Percentiles rank a stretch among this genome's conserved stretches.
These are phyloP conservation scores for Gossypium sturtianum DNA, from an alignment of 345 rosid genomes.

Conservation along the genomic window DNA sequence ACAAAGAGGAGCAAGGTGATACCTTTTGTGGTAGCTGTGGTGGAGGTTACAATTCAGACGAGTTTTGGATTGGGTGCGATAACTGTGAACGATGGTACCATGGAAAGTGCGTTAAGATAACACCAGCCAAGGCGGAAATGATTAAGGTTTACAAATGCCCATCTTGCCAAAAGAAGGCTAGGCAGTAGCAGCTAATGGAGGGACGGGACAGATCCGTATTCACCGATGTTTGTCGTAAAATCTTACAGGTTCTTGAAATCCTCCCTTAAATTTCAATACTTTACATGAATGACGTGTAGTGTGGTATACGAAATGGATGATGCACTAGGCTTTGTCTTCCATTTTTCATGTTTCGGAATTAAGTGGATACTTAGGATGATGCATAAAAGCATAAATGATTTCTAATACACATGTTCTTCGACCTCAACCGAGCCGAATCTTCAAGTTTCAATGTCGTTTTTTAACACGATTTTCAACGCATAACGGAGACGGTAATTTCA, in stretches of 20 bases:
- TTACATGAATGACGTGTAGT: slow-evolving; percentile 2
- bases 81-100: slow-evolving; percentile 90
- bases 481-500: not conserved
- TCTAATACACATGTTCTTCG: not conserved
- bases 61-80: slow-evolving; percentile 90
- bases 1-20: slow-evolving; percentile 79
- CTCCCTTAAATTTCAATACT: not conserved
- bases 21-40: slow-evolving; percentile 85
- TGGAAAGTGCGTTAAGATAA: slow-evolving; percentile 81
- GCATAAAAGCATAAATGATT: not conserved
- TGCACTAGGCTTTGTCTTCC: not conserved
- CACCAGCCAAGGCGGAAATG: slow-evolving; percentile 77
- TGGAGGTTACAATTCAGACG: slow-evolving; percentile 64
- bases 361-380: not conserved
- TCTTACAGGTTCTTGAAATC: not conserved
- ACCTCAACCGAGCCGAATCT: not conserved
- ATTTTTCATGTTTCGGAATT: not conserved
- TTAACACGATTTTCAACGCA: not conserved
- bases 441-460: not conserved
- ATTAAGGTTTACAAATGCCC: slow-evolving; percentile 92
- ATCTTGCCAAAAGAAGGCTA: slow-evolving; percentile 66
- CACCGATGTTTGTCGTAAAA: not conserved
- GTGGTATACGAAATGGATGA: slow-evolving; percentile 1
- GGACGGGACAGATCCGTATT: not conserved
- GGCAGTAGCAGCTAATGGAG: slow-evolving; percentile 26